A percentile compares a stretch with the other conserved stretches of the same genome.
Evolutionary conservation across 1,284 basidiomycete genomes (phyloP).

Genomic region (Ceratobasidium sp.): DNA sequence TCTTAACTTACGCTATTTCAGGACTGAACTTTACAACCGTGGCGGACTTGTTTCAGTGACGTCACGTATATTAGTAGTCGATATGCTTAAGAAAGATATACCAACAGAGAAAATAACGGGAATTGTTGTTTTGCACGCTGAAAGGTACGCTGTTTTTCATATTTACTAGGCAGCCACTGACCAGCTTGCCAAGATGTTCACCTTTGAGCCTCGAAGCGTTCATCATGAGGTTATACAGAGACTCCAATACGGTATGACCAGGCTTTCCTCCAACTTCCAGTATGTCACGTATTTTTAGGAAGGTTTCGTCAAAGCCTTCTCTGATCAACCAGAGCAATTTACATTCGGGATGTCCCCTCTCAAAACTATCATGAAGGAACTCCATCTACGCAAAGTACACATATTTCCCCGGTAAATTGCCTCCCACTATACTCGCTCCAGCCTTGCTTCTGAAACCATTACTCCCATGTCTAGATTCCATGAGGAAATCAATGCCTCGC

Average conservation of each 20-base stretch:
- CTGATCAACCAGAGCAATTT: constrained; percentile 95
- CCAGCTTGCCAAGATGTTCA: constrained; percentile 69
- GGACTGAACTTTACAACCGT: constrained; percentile 84
- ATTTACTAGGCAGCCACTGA: constrained; percentile 18
- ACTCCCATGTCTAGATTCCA: constrained; percentile 74
- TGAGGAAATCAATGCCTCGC: constrained; percentile 80
- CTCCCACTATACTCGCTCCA: constrained; percentile 23
- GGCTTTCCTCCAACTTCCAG: neutral
- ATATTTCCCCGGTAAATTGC: constrained; percentile 85
- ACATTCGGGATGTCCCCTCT: constrained; percentile 91
- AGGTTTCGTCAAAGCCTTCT: constrained; percentile 97
- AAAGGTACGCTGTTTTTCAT: constrained; percentile 67
- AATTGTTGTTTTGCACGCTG: constrained; percentile 93
- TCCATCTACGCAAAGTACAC: constrained; percentile 87
- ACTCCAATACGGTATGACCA: constrained; percentile 72
- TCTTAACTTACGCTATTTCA: constrained; percentile 53
- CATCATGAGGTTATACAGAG: constrained; percentile 87
- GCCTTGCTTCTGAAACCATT: neutral
- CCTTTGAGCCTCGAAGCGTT: constrained; percentile 89
- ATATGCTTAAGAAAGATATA: constrained; percentile 90
- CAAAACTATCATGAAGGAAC: constrained; percentile 91
- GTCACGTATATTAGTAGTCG: constrained; percentile 92
- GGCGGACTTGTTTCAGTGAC: constrained; percentile 94
- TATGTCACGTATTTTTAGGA: constrained; percentile 55
- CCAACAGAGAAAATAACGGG: constrained; percentile 89